Evolutionary conservation across 2,329 filamentous ascomycete genomes (phyloP).

Genomic region (Aureobasidium sp.): DNA sequence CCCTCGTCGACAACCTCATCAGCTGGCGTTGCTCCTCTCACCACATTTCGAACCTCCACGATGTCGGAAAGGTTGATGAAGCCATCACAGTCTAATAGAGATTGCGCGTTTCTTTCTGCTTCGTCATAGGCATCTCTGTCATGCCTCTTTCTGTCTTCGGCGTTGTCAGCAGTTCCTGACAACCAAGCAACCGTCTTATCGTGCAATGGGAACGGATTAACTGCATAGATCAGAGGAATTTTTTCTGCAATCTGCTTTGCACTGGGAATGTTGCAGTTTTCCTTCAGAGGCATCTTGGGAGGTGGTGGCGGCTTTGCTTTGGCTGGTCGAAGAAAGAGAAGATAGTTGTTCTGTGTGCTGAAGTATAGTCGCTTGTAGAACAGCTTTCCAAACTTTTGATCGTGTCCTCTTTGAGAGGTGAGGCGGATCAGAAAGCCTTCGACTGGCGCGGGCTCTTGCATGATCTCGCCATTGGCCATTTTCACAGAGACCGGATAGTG

Average conservation of each 20-base stretch:
- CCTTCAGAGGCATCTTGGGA: constrained; percentile 44
- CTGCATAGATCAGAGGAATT: constrained; percentile 55
- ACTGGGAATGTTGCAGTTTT: constrained; percentile 44
- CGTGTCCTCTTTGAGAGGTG: constrained; percentile 55
- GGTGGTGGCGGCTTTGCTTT: constrained; percentile 50
- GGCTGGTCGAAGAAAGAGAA: constrained; percentile 56
- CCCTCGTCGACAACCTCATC: constrained; percentile 48
- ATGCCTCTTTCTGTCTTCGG: constrained; percentile 40
- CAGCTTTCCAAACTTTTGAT: constrained; percentile 52
- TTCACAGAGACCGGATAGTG: constrained; percentile 53
- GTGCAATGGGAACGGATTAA: constrained; percentile 52
- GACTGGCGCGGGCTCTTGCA: constrained; percentile 54
- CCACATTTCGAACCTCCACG: constrained; percentile 49
- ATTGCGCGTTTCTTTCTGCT: constrained; percentile 50
- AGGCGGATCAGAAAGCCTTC: constrained; percentile 61
- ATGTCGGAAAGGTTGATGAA: constrained; percentile 57
- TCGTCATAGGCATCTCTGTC: constrained; percentile 56
- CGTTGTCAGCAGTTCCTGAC: constrained; percentile 34
- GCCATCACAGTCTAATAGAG: constrained; percentile 54
- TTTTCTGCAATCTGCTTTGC: constrained; percentile 48
- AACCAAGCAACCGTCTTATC: constrained; percentile 53
- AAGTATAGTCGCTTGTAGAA: constrained; percentile 62
- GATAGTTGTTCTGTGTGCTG: constrained; percentile 55
- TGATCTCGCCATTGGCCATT: constrained; percentile 35
- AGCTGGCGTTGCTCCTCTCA: constrained; percentile 44